A percentile compares a stretch with the other conserved stretches of the same genome.
phyloP scores from a whole-genome alignment of 2,329 filamentous ascomycete species.

The Fonsecaea nubica region DNA sequence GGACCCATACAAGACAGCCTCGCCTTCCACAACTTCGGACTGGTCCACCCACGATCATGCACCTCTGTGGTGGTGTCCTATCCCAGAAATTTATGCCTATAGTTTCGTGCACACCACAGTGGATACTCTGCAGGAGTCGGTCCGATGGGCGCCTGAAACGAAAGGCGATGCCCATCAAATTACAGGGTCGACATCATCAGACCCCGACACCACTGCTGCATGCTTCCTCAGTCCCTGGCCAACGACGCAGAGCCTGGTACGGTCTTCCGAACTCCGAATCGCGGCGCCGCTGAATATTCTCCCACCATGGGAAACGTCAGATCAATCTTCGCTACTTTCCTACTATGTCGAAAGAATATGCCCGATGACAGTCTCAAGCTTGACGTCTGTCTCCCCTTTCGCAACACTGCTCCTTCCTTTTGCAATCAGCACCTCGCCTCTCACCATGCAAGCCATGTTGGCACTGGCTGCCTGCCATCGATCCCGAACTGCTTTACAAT shows the following conservation, averaged over 20 bases:
- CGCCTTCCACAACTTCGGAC: slow-evolving; percentile 1
- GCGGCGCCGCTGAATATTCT: slow-evolving; percentile 10
- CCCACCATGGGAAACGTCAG: background rate
- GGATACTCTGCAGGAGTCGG: slow-evolving; percentile 13
- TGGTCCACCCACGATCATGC: background rate
- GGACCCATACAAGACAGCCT: slow-evolving; percentile 17
- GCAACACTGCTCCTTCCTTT: slow-evolving; percentile 25
- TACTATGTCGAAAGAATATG: slow-evolving; percentile 27
- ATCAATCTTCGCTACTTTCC: slow-evolving; percentile 21
- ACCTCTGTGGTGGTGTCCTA: slow-evolving; percentile 13
- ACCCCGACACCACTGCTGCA: background rate
- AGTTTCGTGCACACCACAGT: slow-evolving; percentile 26
- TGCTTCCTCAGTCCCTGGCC: slow-evolving; percentile 16
- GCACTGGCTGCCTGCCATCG: slow-evolving; percentile 29
- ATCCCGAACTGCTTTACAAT: slow-evolving; percentile 15
- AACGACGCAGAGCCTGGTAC: background rate
- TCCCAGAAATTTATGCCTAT: slow-evolving; percentile 19
- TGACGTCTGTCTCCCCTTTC: slow-evolving; percentile 18
- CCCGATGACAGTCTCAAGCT: slow-evolving; percentile 18
- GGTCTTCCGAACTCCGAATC: background rate
- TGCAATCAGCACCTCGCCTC: slow-evolving; percentile 18
- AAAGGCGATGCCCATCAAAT: background rate
- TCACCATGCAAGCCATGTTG: slow-evolving; percentile 23
- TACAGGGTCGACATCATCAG: background rate
- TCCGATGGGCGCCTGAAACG: background rate